Conservation (phyloP, 768 basidiomycete species). For the Tulasnella sp. region DNA sequence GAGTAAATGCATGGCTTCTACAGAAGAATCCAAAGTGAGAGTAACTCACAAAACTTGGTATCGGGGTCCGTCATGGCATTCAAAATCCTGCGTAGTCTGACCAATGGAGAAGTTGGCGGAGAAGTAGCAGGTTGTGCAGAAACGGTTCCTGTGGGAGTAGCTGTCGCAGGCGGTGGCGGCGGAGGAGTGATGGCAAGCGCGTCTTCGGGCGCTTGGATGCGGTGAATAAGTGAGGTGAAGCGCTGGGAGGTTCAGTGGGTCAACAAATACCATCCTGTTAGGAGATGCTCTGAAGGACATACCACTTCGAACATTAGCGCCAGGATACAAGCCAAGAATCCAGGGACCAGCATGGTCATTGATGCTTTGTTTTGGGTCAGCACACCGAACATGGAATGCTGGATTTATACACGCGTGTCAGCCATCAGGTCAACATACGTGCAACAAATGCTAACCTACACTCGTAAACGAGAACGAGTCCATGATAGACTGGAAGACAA, state of each 20-base stretch:
- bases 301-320: constrained; percentile 74
- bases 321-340: constrained; percentile 69
- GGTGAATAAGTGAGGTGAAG: constrained; percentile 70
- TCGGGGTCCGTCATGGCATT: constrained; percentile 12
- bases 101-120: not conserved
- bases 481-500: constrained; percentile 64
- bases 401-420: not conserved
- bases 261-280: not conserved
- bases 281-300: constrained; percentile 25
- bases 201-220: constrained; percentile 74
- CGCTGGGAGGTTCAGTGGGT: constrained; percentile 40
- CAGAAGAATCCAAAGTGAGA: not conserved
- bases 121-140: constrained; percentile 2
- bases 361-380: constrained; percentile 74
- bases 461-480: constrained; percentile 81
- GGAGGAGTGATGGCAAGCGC: constrained; percentile 25
- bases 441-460: constrained; percentile 24
- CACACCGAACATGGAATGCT: constrained; percentile 81
- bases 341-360: constrained; percentile 70
- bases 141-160: constrained; percentile 18
- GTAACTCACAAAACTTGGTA: constrained; percentile 16
- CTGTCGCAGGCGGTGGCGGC: constrained; percentile 25
- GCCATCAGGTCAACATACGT: not conserved
- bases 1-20: not conserved
- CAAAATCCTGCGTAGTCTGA: not conserved